These are phyloP conservation scores for Alternaria arbusti DNA, from an alignment of 2,329 filamentous ascomycete species.

Conservation along the genomic window DNA sequence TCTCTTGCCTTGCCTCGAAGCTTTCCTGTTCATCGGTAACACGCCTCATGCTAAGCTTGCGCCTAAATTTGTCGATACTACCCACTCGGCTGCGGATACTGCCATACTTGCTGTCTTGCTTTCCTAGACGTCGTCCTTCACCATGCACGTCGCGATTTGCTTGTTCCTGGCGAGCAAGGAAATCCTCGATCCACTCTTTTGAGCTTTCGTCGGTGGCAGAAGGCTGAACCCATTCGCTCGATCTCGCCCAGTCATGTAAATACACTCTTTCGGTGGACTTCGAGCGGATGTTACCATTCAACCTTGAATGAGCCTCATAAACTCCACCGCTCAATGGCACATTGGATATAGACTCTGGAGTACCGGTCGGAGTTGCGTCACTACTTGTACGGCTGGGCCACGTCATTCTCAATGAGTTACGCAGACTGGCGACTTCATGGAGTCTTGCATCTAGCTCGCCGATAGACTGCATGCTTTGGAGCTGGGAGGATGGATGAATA, in stretches of 20 bases:
- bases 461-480: conserved; percentile 15
- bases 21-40: not conserved
- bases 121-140: not conserved
- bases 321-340: not conserved
- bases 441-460: conserved; percentile 2
- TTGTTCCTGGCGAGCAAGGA: conserved; percentile 7
- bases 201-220: not conserved
- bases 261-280: not conserved
- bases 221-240: conserved; percentile 11
- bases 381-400: not conserved
- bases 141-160: conserved; percentile 1
- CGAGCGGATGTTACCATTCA: not conserved
- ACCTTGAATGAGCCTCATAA: conserved; percentile 2
- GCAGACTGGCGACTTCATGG: not conserved
- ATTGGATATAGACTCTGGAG: conserved; percentile 7
- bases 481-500: conserved; percentile 9
- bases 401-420: not conserved
- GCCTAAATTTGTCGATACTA: conserved; percentile 4
- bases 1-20: not conserved
- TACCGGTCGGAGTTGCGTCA: not conserved
- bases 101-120: not conserved
- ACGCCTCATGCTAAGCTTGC: conserved; percentile 2
- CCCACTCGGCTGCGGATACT: conserved; percentile 1
- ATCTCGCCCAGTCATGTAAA: conserved; percentile 2
- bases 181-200: conserved; percentile 16